phyloP scores from a whole-genome alignment of 129 eudicot genomes.

The Flaveria robusta region DNA sequence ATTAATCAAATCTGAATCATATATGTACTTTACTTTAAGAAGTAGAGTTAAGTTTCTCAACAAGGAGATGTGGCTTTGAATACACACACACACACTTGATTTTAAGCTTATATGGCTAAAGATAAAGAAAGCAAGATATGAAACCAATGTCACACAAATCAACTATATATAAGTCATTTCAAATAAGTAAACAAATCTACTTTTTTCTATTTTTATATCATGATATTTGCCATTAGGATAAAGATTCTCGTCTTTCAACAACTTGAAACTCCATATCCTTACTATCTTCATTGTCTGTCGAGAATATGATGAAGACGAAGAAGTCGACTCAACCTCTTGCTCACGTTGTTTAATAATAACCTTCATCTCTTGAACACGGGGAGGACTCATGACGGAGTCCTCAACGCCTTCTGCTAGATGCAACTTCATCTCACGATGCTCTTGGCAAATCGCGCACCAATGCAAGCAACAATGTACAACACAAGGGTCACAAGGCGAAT shows the following conservation, averaged over 20 bases:
- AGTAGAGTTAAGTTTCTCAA: not conserved
- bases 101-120: not conserved
- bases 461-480: slow-evolving; percentile 81
- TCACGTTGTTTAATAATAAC: slow-evolving; percentile 10
- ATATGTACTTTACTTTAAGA: not conserved
- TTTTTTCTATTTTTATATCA: not conserved
- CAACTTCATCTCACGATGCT: slow-evolving; percentile 71
- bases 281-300: slow-evolving; percentile 26
- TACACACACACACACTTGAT: not conserved
- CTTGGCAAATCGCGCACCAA: slow-evolving; percentile 94
- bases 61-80: not conserved
- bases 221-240: not conserved
- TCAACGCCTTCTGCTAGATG: slow-evolving; percentile 43
- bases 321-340: slow-evolving; percentile 25
- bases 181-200: not conserved
- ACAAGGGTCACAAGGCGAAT: slow-evolving; percentile 89
- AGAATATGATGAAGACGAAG: slow-evolving; percentile 43
- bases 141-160: not conserved
- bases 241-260: slow-evolving; percentile 24
- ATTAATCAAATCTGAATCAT: not conserved
- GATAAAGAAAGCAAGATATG: not conserved
- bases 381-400: slow-evolving; percentile 53
- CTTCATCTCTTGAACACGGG: slow-evolving; percentile 69
- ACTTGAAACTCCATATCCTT: slow-evolving; percentile 38
- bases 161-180: slow-evolving; percentile 5